phyloP scores from a whole-genome alignment of 1,139 yeast genomes.

The Suhomyces kunorum region DNA sequence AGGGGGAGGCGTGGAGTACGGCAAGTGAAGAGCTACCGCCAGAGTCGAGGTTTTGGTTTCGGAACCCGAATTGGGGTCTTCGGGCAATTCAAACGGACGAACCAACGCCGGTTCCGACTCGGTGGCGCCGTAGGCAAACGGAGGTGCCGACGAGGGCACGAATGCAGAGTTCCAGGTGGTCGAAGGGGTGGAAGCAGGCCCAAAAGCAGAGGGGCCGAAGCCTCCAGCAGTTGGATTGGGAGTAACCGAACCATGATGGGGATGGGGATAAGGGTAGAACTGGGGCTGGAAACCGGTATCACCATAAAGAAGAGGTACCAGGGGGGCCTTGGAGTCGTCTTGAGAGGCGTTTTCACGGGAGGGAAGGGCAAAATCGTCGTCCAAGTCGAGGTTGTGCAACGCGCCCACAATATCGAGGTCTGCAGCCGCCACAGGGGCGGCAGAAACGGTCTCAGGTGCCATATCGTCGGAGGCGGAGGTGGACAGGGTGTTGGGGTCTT shows the following conservation, averaged over 20 bases:
- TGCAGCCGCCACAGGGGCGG: constrained; percentile 4
- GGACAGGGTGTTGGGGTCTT: constrained; percentile 3
- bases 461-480: constrained; percentile 8
- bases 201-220: constrained; percentile 22
- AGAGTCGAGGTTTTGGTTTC: constrained; percentile 1
- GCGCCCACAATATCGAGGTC: constrained; percentile 47
- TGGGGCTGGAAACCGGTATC: constrained; percentile 18
- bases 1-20: constrained; percentile 30
- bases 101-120: constrained; percentile 21
- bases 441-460: constrained; percentile 1
- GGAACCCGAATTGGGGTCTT: constrained; percentile 5
- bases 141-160: constrained; percentile 42
- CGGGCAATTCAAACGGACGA: constrained; percentile 40
- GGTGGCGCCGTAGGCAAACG: constrained; percentile 27
- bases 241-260: constrained; percentile 32
- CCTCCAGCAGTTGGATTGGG: constrained; percentile 33
- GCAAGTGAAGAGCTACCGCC: constrained; percentile 20
- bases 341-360: background rate
- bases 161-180: constrained; percentile 33
- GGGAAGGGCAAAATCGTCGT: constrained; percentile 30
- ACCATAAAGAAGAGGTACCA: constrained; percentile 10
- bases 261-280: constrained; percentile 22
- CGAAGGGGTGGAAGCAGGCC: constrained; percentile 24
- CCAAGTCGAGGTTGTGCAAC: constrained; percentile 41
- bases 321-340: background rate